These are phyloP conservation scores for Ceratobasidium sp. DNA, from an alignment of 1,284 basidiomycete species.

Conservation along the genomic window DNA sequence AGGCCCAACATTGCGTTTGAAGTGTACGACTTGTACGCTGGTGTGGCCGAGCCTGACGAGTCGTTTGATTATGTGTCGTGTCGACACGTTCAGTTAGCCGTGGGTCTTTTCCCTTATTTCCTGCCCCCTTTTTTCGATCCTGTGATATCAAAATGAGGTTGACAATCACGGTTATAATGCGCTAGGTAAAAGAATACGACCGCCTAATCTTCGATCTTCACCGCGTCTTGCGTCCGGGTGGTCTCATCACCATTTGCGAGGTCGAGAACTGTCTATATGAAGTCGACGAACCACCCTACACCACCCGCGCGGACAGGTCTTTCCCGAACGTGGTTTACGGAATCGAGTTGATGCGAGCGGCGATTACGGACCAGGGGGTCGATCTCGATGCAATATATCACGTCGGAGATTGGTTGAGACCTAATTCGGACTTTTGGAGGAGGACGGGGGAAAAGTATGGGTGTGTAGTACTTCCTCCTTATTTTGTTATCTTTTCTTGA, in stretches of 20 bases:
- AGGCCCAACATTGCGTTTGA: constrained; percentile 35
- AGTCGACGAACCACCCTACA: constrained; percentile 36
- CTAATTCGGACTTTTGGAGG: constrained; percentile 21
- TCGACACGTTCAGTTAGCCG: constrained; percentile 31
- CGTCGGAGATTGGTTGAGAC: constrained; percentile 24
- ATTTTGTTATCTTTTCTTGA: neutral
- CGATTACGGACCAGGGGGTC: constrained; percentile 20
- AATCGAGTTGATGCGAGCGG: neutral
- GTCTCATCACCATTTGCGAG: constrained; percentile 26
- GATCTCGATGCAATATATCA: constrained; percentile 22
- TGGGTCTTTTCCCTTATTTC: neutral
- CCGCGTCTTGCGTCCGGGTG: constrained; percentile 23
- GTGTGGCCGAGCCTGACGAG: constrained; percentile 37
- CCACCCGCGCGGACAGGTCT: neutral
- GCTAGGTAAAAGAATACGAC: constrained; percentile 43
- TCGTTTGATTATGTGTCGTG: constrained; percentile 41
- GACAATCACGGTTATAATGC: neutral
- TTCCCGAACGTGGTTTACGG: neutral
- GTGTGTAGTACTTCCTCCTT: neutral
- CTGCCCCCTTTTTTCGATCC: neutral
- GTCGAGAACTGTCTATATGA: constrained; percentile 33
- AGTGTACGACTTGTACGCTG: constrained; percentile 36
- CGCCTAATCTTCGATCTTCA: constrained; percentile 34
- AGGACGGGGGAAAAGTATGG: constrained; percentile 6
- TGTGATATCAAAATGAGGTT: too few species aligned